Evolutionary conservation across 2,329 filamentous ascomycete genomes (phyloP).

Genomic region (Fusarium newnesense): DNA sequence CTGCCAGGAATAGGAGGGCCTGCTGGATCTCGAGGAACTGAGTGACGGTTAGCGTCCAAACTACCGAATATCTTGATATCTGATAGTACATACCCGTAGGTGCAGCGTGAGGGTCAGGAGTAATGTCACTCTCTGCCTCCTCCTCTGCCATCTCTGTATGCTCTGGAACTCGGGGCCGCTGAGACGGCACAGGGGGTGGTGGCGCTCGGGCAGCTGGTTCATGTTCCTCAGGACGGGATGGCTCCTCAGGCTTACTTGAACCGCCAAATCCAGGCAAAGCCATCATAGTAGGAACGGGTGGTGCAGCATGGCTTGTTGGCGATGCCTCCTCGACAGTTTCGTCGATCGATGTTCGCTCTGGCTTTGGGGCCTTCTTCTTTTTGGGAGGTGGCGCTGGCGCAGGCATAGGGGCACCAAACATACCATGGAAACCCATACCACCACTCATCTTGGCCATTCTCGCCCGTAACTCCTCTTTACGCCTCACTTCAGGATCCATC

Average conservation of each 20-base stretch:
- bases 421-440: conserved; percentile 95
- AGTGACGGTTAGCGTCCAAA: conserved; percentile 42
- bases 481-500: conserved; percentile 84
- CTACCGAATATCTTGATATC: not conserved
- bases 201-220: conserved; percentile 42
- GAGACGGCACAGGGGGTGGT: conserved; percentile 46
- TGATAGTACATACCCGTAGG: conserved; percentile 36
- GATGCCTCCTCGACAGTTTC: conserved; percentile 57
- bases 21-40: conserved; percentile 48
- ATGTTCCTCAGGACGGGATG: conserved; percentile 51
- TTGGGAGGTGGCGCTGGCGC: conserved; percentile 64
- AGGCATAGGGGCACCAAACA: conserved; percentile 82
- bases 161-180: conserved; percentile 29
- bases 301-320: conserved; percentile 56
- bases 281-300: conserved; percentile 70
- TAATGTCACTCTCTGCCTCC: conserved; percentile 50
- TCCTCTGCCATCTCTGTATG: conserved; percentile 41
- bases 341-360: conserved; percentile 56
- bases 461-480: conserved; percentile 88
- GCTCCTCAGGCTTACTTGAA: conserved; percentile 59
- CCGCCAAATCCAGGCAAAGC: conserved; percentile 78
- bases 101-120: conserved; percentile 47
- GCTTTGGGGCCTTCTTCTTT: conserved; percentile 64
- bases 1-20: conserved; percentile 60
- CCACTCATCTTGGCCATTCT: conserved; percentile 99